phyloP scores from a whole-genome alignment of 1,284 basidiomycete genomes.

The Farysia itapuensis region DNA sequence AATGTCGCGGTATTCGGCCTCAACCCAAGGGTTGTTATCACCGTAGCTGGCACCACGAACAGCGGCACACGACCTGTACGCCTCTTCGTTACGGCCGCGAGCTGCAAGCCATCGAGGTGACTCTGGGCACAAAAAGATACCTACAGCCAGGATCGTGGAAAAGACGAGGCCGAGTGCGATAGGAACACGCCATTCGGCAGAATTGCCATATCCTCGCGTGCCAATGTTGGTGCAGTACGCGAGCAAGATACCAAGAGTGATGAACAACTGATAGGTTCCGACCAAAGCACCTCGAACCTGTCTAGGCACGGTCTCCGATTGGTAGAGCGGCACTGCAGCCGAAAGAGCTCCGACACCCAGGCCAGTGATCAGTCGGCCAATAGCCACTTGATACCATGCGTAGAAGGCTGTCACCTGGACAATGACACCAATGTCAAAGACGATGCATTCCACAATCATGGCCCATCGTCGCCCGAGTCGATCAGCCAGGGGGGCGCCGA shows the following conservation, averaged over 20 bases:
- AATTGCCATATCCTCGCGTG: slow-evolving; percentile 35
- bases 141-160: slow-evolving; percentile 69
- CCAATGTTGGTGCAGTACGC: slow-evolving; percentile 65
- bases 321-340: slow-evolving; percentile 74
- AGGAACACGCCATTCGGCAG: slow-evolving; percentile 70
- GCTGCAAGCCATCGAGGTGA: slow-evolving; percentile 70
- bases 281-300: slow-evolving; percentile 76
- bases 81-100: slow-evolving; percentile 66
- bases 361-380: slow-evolving; percentile 71
- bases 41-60: slow-evolving; percentile 65
- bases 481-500: slow-evolving; percentile 65
- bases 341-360: slow-evolving; percentile 62
- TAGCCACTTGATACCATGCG: slow-evolving; percentile 61
- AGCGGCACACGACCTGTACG: slow-evolving; percentile 65
- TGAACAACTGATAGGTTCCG: slow-evolving; percentile 66
- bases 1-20: slow-evolving; percentile 54
- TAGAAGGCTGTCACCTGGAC: slow-evolving; percentile 61
- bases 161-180: slow-evolving; percentile 73
- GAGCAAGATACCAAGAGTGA: slow-evolving; percentile 68
- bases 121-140: slow-evolving; percentile 77
- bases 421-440: slow-evolving; percentile 74
- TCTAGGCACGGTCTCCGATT: slow-evolving; percentile 75
- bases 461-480: slow-evolving; percentile 71
- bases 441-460: slow-evolving; percentile 70
- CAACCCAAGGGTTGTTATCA: slow-evolving; percentile 48